A percentile compares a stretch with the other conserved stretches of the same genome.
These are phyloP conservation scores for Melastoma candidum DNA, from an alignment of 441 rosid species.

Conservation along the genomic window DNA sequence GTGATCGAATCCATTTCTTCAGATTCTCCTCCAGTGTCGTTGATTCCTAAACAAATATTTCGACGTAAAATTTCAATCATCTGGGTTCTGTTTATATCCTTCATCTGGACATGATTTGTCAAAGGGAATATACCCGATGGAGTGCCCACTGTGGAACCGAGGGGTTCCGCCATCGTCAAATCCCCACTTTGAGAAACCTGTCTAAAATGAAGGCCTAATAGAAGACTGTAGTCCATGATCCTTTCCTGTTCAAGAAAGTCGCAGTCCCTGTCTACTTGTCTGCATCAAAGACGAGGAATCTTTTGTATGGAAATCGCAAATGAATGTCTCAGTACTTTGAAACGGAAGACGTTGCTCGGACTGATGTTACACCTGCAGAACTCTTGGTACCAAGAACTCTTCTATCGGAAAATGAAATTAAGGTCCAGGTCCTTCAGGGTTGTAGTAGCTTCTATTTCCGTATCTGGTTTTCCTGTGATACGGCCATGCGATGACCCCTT, in stretches of 20 bases:
- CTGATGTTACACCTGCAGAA: constrained; percentile 7
- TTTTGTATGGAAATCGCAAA: neutral
- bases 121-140: constrained; percentile 9
- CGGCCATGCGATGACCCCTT: constrained; percentile 22
- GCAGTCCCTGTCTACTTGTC: constrained; percentile 17
- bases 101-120: neutral
- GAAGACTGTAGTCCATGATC: constrained; percentile 20
- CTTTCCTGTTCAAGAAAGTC: constrained; percentile 17
- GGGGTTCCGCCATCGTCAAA: constrained; percentile 7
- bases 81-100: neutral
- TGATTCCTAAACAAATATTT: constrained; percentile 1
- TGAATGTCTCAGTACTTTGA: too few species aligned
- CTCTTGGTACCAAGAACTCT: constrained; percentile 14
- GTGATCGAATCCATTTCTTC: constrained; percentile 7
- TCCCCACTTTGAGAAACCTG: constrained; percentile 9
- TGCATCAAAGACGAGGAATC: constrained; percentile 1
- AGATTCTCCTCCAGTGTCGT: neutral
- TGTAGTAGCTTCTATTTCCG: constrained; percentile 17
- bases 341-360: too few species aligned
- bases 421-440: constrained; percentile 21
- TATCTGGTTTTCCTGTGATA: constrained; percentile 15
- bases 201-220: constrained; percentile 15
- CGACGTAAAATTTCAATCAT: neutral
- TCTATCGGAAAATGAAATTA: constrained; percentile 16
- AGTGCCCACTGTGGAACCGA: constrained; percentile 3